Percentiles rank a stretch among this genome's conserved stretches.
Conservation (phyloP, 208 protist species). For the Chromosphaera perkinsii region DNA sequence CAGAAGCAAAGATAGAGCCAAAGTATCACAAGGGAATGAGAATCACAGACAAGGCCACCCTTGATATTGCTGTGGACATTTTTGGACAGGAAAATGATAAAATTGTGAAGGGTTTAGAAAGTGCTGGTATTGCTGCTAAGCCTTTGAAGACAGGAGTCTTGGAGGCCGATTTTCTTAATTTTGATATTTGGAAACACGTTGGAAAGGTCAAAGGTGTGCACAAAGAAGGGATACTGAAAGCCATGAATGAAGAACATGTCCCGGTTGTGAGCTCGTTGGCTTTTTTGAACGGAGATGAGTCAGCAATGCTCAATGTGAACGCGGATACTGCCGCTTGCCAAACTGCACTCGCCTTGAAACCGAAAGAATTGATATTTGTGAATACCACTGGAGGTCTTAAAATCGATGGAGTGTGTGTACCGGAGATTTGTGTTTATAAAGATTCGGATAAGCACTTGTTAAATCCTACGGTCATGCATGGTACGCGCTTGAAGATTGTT, state of each 20-base stretch:
- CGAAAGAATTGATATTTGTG: too few species aligned
- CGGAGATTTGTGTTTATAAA: too few species aligned
- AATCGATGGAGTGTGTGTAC: too few species aligned
- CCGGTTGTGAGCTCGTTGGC: too few species aligned
- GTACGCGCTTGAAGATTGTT: too few species aligned
- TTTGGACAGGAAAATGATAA: slow-evolving; percentile 33
- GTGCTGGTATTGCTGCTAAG: slow-evolving; percentile 18
- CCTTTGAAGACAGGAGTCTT: slow-evolving; percentile 27
- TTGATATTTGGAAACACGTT: slow-evolving; percentile 27
- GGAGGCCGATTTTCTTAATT: slow-evolving; percentile 18
- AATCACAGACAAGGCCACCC: slow-evolving; percentile 29
- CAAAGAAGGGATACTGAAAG: slow-evolving; percentile 9
- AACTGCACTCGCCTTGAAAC: too few species aligned
- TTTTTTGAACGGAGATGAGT: too few species aligned
- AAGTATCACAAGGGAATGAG: slow-evolving; percentile 38
- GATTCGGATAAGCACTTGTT: too few species aligned
- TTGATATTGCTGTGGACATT: slow-evolving; percentile 36
- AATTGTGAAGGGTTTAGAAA: slow-evolving; percentile 33
- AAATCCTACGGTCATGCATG: too few species aligned
- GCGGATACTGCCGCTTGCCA: too few species aligned
- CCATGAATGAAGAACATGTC: slow-evolving; percentile 17
- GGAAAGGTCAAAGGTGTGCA: slow-evolving; percentile 34
- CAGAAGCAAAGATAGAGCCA: slow-evolving; percentile 19
- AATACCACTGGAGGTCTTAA: too few species aligned
- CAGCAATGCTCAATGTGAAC: too few species aligned